Percentiles rank a stretch among this genome's conserved stretches.
phyloP scores from a whole-genome alignment of 164 flowering plant species.

The Liriodendron chinense region DNA sequence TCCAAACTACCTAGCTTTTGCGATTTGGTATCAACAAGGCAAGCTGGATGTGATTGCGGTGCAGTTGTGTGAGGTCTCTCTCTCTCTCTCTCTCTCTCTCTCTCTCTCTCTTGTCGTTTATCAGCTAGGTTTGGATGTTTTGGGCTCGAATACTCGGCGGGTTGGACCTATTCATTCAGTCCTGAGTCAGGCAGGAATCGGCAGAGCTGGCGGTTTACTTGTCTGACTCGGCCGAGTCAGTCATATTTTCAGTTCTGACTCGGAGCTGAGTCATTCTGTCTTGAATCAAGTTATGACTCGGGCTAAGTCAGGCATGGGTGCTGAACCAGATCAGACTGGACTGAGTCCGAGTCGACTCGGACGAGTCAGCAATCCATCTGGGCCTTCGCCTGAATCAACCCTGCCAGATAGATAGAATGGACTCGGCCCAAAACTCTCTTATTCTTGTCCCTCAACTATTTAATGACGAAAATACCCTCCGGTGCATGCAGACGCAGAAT shows the following conservation, averaged over 20 bases:
- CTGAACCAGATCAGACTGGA: neutral
- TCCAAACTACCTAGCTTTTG: conserved; percentile 75
- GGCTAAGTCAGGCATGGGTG: no score
- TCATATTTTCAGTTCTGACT: no score
- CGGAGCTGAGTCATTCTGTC: no score
- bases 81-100: neutral
- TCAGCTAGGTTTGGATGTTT: no score
- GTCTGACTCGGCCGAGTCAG: no score
- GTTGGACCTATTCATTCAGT: neutral
- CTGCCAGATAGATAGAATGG: neutral
- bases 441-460: no score
- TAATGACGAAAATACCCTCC: no score
- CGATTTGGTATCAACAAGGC: conserved; percentile 77
- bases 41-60: conserved; percentile 71
- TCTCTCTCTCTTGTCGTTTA: neutral
- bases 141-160: neutral
- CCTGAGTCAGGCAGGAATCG: neutral
- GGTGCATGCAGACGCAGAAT: conserved; percentile 50
- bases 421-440: neutral
- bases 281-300: neutral
- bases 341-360: neutral
- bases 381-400: neutral
- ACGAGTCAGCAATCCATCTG: neutral
- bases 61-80: conserved; percentile 75
- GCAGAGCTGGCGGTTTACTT: no score